These are phyloP conservation scores for Lactifluus hygrophoroides DNA, from an alignment of 768 basidiomycete species.

Conservation along the genomic window DNA sequence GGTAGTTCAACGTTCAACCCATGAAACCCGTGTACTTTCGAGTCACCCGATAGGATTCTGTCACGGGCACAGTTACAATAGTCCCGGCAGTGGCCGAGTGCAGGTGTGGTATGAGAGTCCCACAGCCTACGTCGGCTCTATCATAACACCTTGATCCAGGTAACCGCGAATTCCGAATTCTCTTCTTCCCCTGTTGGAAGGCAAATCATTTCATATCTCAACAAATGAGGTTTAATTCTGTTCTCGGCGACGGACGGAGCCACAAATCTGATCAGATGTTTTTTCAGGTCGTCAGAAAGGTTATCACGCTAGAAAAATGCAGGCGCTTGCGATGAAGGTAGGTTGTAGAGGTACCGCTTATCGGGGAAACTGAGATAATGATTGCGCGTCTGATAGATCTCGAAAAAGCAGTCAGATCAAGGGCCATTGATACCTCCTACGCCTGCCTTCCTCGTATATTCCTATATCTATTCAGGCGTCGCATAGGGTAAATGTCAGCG, in stretches of 20 bases:
- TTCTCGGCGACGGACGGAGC: neutral
- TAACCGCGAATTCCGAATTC: neutral
- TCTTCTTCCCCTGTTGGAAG: neutral
- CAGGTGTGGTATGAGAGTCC: too few relatives aligned
- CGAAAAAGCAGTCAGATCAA: neutral
- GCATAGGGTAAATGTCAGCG: neutral
- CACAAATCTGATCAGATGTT: neutral
- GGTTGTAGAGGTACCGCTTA: neutral
- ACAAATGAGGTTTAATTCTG: neutral
- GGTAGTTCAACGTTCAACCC: too few relatives aligned
- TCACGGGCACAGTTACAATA: neutral
- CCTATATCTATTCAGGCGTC: neutral
- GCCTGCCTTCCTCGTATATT: neutral
- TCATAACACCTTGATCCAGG: neutral
- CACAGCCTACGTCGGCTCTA: too few relatives aligned
- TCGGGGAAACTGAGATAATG: neutral
- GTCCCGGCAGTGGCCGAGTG: neutral
- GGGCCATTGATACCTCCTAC: neutral
- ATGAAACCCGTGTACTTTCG: neutral
- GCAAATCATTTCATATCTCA: neutral
- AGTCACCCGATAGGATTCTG: neutral
- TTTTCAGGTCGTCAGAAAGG: neutral
- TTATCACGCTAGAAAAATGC: neutral
- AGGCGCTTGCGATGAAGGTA: neutral
- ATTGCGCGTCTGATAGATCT: neutral